A percentile compares a stretch with the other conserved stretches of the same genome.
Conservation (phyloP, 192 early-diverging fungal genomes). For the Coemansia sp. region DNA sequence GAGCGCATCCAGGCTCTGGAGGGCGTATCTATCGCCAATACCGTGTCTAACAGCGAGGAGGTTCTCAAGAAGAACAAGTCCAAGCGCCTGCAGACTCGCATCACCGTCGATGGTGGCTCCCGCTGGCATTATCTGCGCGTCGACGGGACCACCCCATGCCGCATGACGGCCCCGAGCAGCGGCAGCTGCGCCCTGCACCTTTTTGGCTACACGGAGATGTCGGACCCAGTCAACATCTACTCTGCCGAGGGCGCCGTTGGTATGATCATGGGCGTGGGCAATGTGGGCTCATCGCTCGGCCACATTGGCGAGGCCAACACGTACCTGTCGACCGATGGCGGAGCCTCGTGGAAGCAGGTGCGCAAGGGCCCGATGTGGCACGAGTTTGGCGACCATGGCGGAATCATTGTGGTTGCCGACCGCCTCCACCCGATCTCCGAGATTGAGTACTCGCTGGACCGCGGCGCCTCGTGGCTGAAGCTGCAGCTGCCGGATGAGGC, state of each 20-base stretch:
- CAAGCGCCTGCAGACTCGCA: constrained; percentile 63
- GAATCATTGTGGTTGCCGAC: constrained; percentile 80
- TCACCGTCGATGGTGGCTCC: constrained; percentile 81
- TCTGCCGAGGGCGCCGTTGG: constrained; percentile 78
- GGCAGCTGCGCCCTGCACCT: constrained; percentile 71
- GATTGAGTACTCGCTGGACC: constrained; percentile 72
- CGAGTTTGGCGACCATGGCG: constrained; percentile 93
- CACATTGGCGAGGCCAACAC: constrained; percentile 70
- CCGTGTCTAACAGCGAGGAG: constrained; percentile 64
- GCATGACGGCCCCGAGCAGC: constrained; percentile 26
- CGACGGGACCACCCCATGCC: constrained; percentile 49
- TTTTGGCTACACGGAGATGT: constrained; percentile 84
- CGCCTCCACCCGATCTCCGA: constrained; percentile 61
- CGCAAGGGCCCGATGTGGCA: constrained; percentile 83
- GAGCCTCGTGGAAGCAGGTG: constrained; percentile 78
- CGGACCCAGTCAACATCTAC: constrained; percentile 72
- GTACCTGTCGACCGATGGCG: constrained; percentile 87
- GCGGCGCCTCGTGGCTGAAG: constrained; percentile 65
- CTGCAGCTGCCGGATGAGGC: constrained; percentile 68
- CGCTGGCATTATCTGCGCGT: constrained; percentile 58
- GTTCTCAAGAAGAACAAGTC: constrained; percentile 48
- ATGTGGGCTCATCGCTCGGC: constrained; percentile 69
- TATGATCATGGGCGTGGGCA: constrained; percentile 89
- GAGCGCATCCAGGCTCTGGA: constrained; percentile 82
- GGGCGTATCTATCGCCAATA: constrained; percentile 81